Conservation (phyloP, 495 filamentous ascomycete genomes). For the Podospora tetraspora region DNA sequence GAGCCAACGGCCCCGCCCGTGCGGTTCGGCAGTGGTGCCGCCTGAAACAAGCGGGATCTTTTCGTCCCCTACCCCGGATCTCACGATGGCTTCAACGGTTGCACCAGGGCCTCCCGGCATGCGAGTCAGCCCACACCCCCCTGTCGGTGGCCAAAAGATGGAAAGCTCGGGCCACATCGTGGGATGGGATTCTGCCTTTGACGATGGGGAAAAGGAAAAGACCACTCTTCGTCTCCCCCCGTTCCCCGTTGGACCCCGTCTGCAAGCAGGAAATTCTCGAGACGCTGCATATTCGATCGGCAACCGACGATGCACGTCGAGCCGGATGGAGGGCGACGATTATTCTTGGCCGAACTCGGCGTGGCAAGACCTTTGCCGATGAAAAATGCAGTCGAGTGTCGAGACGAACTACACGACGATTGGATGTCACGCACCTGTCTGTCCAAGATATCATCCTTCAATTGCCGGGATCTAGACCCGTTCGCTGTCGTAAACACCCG, state of each 20-base stretch:
- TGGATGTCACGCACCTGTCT: too few species aligned
- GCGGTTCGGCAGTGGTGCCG: slow-evolving; percentile 1
- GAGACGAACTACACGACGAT: too few species aligned
- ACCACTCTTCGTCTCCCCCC: not conserved
- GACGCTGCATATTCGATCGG: not conserved
- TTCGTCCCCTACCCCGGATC: slow-evolving; percentile 14
- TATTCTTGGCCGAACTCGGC: not conserved
- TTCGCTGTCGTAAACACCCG: not conserved
- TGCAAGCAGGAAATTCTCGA: not conserved
- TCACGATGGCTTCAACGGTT: slow-evolving; percentile 24
- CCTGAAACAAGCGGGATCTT: not conserved
- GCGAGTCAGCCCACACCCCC: not conserved
- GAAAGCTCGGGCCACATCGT: slow-evolving; percentile 11
- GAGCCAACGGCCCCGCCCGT: not conserved
- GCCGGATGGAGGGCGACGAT: not conserved
- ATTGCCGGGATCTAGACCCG: not conserved
- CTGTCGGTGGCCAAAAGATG: not conserved
- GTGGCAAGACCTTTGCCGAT: not conserved
- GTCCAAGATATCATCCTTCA: too few species aligned
- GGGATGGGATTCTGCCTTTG: not conserved
- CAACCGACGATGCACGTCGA: not conserved
- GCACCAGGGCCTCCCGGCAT: slow-evolving; percentile 7
- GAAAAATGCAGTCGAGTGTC: not conserved
- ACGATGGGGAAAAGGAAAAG: not conserved
- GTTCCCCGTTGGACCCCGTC: not conserved